A percentile compares a stretch with the other conserved stretches of the same genome.
Conservation (phyloP, 2,329 filamentous ascomycete species). For the Graphium sp. region DNA sequence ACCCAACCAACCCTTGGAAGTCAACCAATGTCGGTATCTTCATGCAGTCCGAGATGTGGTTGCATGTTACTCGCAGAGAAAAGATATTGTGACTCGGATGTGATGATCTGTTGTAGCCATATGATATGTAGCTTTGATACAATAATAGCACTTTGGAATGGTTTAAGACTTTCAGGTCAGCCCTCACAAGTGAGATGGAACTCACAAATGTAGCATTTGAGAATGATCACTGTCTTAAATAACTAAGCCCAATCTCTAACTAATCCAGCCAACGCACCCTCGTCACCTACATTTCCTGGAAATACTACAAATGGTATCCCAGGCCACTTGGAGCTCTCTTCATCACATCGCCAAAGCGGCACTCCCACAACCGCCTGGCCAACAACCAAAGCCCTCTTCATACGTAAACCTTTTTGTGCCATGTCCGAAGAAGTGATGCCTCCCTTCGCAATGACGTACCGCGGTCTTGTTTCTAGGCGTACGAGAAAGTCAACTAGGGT, state of each 20-base stretch:
- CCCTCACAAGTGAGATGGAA: too few species aligned
- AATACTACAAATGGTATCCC: conserved; percentile 40
- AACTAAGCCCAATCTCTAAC: conserved; percentile 17
- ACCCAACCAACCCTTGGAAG: conserved; percentile 12
- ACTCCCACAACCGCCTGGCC: conserved; percentile 41
- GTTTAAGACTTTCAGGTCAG: too few species aligned
- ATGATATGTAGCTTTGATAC: too few species aligned
- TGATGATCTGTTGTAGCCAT: too few species aligned
- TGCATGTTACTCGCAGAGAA: too few species aligned
- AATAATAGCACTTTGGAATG: too few species aligned
- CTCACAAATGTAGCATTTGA: too few species aligned
- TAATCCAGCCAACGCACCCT: conserved; percentile 25
- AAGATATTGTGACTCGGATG: too few species aligned
- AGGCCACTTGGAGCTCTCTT: conserved; percentile 28
- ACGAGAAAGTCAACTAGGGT: conserved; percentile 31
- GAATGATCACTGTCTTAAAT: too few species aligned
- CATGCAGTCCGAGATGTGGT: conserved; percentile 7
- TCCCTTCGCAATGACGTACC: conserved; percentile 42
- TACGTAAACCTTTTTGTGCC: conserved; percentile 35
- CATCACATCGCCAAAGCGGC: conserved; percentile 40
- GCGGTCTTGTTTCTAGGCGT: conserved; percentile 25
- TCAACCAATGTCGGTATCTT: conserved; percentile 10
- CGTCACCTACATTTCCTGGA: conserved; percentile 38
- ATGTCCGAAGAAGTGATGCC: conserved; percentile 43
- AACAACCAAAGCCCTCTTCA: conserved; percentile 34